Percentiles rank a stretch among this genome's conserved stretches.
These are phyloP conservation scores for Dryadomyces quercus-mongolicae DNA, from an alignment of 2,329 filamentous ascomycete species.

Conservation along the genomic window DNA sequence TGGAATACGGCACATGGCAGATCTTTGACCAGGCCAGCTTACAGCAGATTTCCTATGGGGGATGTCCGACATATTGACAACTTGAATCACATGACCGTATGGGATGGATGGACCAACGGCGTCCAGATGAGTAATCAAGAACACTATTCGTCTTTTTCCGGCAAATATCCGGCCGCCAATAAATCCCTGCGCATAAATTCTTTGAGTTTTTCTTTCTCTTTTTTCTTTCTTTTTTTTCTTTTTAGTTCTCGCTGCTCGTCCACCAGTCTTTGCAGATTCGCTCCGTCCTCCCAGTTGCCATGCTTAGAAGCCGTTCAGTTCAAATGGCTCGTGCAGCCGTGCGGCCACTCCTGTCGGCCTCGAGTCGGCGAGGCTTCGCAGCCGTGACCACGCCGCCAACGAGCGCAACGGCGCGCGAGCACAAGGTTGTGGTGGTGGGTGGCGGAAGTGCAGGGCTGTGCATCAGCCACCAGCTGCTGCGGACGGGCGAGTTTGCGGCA, in stretches of 20 bases:
- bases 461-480: slow-evolving; percentile 56
- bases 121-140: too few species aligned
- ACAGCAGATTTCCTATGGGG: slow-evolving; percentile 5
- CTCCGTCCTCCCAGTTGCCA: neutral
- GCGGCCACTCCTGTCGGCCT: too few species aligned
- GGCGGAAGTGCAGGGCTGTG: slow-evolving; percentile 53
- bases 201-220: too few species aligned
- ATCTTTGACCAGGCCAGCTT: slow-evolving; percentile 11
- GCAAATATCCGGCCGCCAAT: too few species aligned
- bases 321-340: too few species aligned
- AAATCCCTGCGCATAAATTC: too few species aligned
- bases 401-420: neutral
- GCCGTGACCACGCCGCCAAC: too few species aligned
- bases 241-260: neutral
- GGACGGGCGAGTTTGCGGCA: slow-evolving; percentile 39
- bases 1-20: slow-evolving; percentile 8
- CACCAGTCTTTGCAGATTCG: neutral
- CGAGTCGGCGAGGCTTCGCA: too few species aligned
- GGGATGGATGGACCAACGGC: neutral
- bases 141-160: too few species aligned
- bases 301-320: too few species aligned
- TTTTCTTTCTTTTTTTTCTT: neutral
- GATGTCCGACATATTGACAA: neutral
- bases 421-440: slow-evolving; percentile 10
- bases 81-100: neutral